Evolutionary conservation across 2,329 filamentous ascomycete species (phyloP), one percentile per base, ranked within the genome.

Genomic region (Rhynchosporium agropyri): DNA sequence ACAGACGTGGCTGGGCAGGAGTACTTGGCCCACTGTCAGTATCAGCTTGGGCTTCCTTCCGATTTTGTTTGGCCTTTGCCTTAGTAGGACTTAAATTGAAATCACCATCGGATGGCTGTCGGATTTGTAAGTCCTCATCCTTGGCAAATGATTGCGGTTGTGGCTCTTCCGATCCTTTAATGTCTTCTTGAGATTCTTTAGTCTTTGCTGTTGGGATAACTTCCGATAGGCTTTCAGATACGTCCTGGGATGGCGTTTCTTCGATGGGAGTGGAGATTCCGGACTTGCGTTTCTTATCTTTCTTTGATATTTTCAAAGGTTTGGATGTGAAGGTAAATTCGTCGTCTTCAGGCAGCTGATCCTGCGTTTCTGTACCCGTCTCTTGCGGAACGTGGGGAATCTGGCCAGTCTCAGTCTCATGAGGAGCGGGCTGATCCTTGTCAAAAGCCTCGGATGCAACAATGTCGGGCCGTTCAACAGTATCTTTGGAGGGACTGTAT

Each of bases 231-330:
- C 20, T 20, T 3, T 15, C 15, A n/a, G 3, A 10, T 28, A 7
- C 9, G n/a, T 54, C 51, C 10, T 26, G 36, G 6, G n/a, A 7
- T 54, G 26, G 51, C 33, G 12, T 38, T 20, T 62, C 36, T 26
- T 58, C 60, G 26, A 38, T 36, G 36, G 54, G 63, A 3, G 56
- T 15, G 3, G 63, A 62, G 26, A 40, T 9, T 15, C 55, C 62
- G 36, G 63, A 66, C 57, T 55, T 53, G 43, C 55, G 59, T 26
- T 64, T 67, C n/a, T 20, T 20, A 20, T 56, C 51, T 42, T 68
- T 66, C 49, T 70, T 74, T 65, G 67, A 63, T 53, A 70, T 68
- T 59, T 71, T 69, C n/a, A 70, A 67, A 51, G 64, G 63, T 42
- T 69, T 69, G 26, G 60, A 62, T 7, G 60, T 29, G 40, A 65